Base-by-base conservation (phyloP, 139 green algal genomes). In the Zygnema cylindricum region DNA sequence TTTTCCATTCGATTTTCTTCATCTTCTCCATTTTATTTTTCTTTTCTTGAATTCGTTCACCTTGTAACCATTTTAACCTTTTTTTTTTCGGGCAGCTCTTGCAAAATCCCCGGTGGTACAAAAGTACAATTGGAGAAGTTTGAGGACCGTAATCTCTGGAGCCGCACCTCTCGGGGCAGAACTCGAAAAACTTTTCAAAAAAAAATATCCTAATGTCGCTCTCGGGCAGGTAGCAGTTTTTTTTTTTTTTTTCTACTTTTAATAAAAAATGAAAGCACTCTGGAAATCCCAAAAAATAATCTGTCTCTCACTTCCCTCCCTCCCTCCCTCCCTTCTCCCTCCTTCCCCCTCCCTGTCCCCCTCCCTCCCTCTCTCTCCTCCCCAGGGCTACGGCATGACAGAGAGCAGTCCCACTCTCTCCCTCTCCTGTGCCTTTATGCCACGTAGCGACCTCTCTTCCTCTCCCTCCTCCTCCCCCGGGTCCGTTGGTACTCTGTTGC, bases 361-460 rank as follows among this genome's bases (percentile, higher is more conserved):
- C 69, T 16, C 69, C 0, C 69, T 42, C 11, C 3, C n/a, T n/a
- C n/a, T n/a, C n/a, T n/a, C n/a, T n/a, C n/a, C n/a, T n/a, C n/a
- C n/a, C n/a, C n/a, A 94, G 85, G 92, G 92, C 25, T 94, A 94
- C 69, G 92, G 92, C 76, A 92, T 94, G 92, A 98, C 96, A 0
- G 96, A 98, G 94, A 55, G 54, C 78, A 75, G 54, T 2, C 78
- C 79, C 21, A 76, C 81, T 0, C 25, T 71, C 1, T 22, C 57
- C 38, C 42, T 87, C 41, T 82, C n/a, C 23, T 69, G 69, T 22
- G 32, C n/a, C 32, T 87, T 87, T 33, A 69, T 69, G 30, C 69
- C 84, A 76, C 57, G 83, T 36, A 55, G 55, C n/a, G 32, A 42
- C 32, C 69, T 43, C 49, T 77, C 85, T 33, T 33, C n/a, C 69